Evolutionary conservation across 352 stramenopile genomes (phyloP), one percentile per base, ranked within the genome.

Genomic region (Thalassiosira mediterranea): DNA sequence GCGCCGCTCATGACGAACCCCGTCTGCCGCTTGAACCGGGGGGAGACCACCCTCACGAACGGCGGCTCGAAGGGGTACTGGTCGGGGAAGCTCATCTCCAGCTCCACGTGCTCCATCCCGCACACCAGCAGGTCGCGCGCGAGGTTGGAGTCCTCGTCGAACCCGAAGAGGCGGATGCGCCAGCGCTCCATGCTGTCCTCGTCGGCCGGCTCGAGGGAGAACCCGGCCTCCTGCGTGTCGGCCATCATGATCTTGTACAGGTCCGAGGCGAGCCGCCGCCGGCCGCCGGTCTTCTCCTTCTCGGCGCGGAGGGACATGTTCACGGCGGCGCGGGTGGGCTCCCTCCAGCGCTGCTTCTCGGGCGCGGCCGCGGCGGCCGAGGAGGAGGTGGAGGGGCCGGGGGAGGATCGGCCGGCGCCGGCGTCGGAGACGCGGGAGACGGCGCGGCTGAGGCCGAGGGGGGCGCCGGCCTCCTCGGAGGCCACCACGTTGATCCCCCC

Each of bases 1-100:
- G 89, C 89, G 32, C 89, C 89, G 69, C 90, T 91, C 80, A 94
- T 93, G 11, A 94, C 89, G 64, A 93, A 94, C 21, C 89, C 89
- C 2, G 87, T 93, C 63, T 91, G 82, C 42, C 76, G 66, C 53
- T 92, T 91, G 82, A 94, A 94, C 51, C 84, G 64, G 8, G 89
- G 89, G 34, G 69, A 72, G 13, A 92, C 84, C 17, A 94, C 87
- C 15, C 88, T 61, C 0, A 92, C 87, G 81, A 93, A 94, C 0
- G 89, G 89, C 10, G 89, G 89, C 53, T 88, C 83, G 71, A 92
- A 94, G 1, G 89, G 89, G 73, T 94, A 94, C 34, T 93, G 83
- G 58, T 93, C 88, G 1, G 88, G 88, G 71, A 94, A 94, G 21
- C 56, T 87, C 89, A 94, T 94, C 63, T 92, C 84, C 58, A 94